phyloP scores from a whole-genome alignment of 108 stramenopile genomes.

The Skeletonema costatum region DNA sequence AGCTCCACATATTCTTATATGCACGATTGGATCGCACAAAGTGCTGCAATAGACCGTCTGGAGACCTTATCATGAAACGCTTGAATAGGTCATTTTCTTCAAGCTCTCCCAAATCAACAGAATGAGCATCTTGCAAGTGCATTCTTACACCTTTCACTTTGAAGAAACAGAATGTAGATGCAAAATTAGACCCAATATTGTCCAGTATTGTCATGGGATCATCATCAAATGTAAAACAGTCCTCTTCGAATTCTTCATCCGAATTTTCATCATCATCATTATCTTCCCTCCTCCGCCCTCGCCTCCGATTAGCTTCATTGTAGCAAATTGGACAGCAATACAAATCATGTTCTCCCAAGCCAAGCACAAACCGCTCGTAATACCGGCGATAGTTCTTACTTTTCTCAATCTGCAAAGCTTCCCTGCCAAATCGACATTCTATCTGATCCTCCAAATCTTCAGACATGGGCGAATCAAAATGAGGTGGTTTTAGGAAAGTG shows the following conservation, averaged over 20 bases:
- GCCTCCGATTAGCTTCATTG: conserved; percentile 50
- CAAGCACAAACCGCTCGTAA: conserved; percentile 6
- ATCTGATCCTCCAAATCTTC: conserved; percentile 84
- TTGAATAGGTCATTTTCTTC: conserved; percentile 77
- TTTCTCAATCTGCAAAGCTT: conserved; percentile 62
- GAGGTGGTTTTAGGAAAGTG: conserved; percentile 78
- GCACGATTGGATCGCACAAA: conserved; percentile 26
- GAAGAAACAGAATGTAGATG: conserved; percentile 68
- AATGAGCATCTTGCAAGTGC: conserved; percentile 68
- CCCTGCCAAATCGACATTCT: conserved; percentile 70
- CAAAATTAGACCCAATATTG: conserved; percentile 50
- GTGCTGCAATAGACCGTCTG: conserved; percentile 75
- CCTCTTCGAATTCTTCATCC: conserved; percentile 28
- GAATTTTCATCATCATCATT: not conserved
- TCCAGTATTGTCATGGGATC: conserved; percentile 81
- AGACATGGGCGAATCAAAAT: conserved; percentile 76
- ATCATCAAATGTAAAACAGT: conserved; percentile 45
- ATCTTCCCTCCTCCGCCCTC: conserved; percentile 27
- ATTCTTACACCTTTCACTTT: conserved; percentile 58
- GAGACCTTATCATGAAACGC: conserved; percentile 52
- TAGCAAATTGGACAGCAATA: conserved; percentile 85
- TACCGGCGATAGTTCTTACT: conserved; percentile 55
- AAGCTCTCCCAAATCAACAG: conserved; percentile 52
- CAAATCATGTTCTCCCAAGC: conserved; percentile 59
- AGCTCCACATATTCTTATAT: conserved; percentile 4